Evolutionary conservation across 352 stramenopile species (phyloP), one percentile per base, ranked within the genome.

Genomic region (Pythium rishiriense): DNA sequence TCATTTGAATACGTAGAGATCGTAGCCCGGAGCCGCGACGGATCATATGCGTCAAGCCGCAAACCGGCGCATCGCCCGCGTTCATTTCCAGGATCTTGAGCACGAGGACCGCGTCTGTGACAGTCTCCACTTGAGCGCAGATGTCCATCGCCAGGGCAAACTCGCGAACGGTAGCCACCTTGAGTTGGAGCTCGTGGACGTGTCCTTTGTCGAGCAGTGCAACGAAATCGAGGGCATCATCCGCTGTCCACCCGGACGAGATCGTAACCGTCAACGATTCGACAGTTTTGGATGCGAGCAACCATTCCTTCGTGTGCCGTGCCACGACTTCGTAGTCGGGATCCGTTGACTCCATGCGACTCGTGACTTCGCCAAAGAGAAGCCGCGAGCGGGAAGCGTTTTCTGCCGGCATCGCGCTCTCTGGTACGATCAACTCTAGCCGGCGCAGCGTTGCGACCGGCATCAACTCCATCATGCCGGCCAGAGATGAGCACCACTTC

Each of bases 301-400:
- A 17, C 48, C 48, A 55, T 3, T 17, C 17, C 29, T 6, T 19
- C 4, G 12, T 26, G 14, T 52, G 25, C 1, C 24, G 12, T 22
- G 46, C 46, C 1, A 25, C 5, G 26, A 42, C 48, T 9, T 42
- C 6, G 19, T 42, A 55, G 15, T 42, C 48, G 15, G n/a, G 9
- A 12, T n/a, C 17, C n/a, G 46, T 21, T 1, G 33, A 10, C n/a
- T 29, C 17, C 31, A 29, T 47, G 4, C 12, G 21, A 1, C 21
- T 33, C 5, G 29, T 22, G 3, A 59, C 24, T 11, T 25, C 22
- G 2, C 21, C 3, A 22, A 48, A 59, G 5, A 59, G 17, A 12
- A 59, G 52, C 17, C 52, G 52, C 52, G 52, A 39, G 3, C 52
- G 52, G 6, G n/a, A 41, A 5, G 4, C 10, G 4, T 57, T 45